phyloP scores from a whole-genome alignment of 208 protist genomes.

The Leishmania guyanensis region DNA sequence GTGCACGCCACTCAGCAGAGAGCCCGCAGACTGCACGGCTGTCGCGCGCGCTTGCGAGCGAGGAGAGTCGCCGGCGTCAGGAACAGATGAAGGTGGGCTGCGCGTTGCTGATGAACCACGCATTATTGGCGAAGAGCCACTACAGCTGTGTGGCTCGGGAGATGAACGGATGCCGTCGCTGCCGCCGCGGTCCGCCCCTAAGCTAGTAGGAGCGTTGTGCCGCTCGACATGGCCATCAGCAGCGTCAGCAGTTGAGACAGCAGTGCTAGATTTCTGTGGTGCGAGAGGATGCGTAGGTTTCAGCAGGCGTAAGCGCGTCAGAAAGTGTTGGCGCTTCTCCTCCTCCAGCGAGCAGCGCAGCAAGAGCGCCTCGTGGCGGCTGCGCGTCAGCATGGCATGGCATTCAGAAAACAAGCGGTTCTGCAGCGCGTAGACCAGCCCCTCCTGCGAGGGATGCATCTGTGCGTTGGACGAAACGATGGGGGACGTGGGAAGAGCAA shows the following conservation, averaged over 20 bases:
- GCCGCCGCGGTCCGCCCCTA: neutral
- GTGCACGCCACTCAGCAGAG: neutral
- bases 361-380: conserved; percentile 26
- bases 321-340: conserved; percentile 36
- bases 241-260: neutral
- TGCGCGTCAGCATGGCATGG: conserved; percentile 32
- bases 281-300: conserved; percentile 18
- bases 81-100: conserved; percentile 5
- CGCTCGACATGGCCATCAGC: neutral
- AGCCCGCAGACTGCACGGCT: neutral
- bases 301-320: conserved; percentile 40
- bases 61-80: neutral
- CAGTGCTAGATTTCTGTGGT: neutral
- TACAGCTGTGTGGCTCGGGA: neutral
- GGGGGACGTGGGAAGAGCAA: neutral
- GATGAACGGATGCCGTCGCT: neutral
- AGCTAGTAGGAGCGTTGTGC: neutral
- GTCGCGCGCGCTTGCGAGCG: neutral
- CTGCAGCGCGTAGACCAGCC: conserved; percentile 21
- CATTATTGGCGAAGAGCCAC: conserved; percentile 1
- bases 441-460: conserved; percentile 12
- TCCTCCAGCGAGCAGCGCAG: conserved; percentile 40
- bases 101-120: conserved; percentile 9
- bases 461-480: neutral
- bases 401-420: conserved; percentile 36